Evolutionary conservation across 305 asterid species (phyloP).

Genomic region (Solanum hybrid): DNA sequence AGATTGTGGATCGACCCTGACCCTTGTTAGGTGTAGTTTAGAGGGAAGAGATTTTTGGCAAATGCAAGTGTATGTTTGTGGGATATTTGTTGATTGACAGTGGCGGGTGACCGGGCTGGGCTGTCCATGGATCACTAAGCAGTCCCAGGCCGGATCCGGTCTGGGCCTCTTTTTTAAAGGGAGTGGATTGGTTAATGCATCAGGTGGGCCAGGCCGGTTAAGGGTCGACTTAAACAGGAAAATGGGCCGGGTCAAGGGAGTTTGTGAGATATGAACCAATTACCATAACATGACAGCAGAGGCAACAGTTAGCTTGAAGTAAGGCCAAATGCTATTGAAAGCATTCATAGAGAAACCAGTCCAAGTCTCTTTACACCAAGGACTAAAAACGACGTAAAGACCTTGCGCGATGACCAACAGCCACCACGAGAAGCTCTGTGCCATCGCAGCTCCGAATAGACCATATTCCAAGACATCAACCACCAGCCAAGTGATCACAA

Average conservation of each 20-base stretch:
- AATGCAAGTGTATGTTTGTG: neutral
- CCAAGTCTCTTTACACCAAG: constrained; percentile 25
- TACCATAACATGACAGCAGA: constrained; percentile 30
- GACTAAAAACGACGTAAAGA: constrained; percentile 14
- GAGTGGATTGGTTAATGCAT: neutral
- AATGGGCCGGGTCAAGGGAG: neutral
- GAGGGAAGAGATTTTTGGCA: neutral
- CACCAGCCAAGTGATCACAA: constrained; percentile 20
- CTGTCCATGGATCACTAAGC: neutral
- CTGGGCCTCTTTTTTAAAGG: neutral
- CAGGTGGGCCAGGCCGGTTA: neutral
- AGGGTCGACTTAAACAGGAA: neutral
- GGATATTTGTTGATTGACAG: neutral
- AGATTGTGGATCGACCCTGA: neutral
- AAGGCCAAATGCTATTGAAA: constrained; percentile 21
- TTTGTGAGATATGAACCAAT: neutral
- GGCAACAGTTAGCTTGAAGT: constrained; percentile 24
- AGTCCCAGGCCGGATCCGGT: neutral
- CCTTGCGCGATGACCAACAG: constrained; percentile 16
- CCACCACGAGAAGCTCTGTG: constrained; percentile 23
- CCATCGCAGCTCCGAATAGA: constrained; percentile 16
- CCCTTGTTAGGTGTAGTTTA: neutral
- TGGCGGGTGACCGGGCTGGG: neutral
- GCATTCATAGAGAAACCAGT: constrained; percentile 19
- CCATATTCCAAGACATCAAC: constrained; percentile 14